phyloP scores from a whole-genome alignment of 306 rosid species.

The Senna tora region DNA sequence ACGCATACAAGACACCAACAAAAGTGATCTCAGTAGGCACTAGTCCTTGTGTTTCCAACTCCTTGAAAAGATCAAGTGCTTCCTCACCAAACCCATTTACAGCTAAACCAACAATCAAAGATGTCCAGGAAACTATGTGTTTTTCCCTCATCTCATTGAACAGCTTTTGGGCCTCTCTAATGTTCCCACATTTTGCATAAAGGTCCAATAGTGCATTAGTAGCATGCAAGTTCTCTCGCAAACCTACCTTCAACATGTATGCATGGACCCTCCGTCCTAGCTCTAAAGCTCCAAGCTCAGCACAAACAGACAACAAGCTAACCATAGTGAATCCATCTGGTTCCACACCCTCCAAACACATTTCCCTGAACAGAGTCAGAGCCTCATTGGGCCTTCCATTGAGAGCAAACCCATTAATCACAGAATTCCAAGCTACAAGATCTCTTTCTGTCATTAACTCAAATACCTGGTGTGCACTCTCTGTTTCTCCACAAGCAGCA shows the following conservation, averaged over 20 bases:
- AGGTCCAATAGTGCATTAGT: slow-evolving; percentile 52
- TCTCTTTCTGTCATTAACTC: slow-evolving; percentile 52
- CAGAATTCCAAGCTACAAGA: slow-evolving; percentile 65
- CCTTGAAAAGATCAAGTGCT: slow-evolving; percentile 54
- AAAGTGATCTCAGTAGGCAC: slow-evolving; percentile 58
- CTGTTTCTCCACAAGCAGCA: slow-evolving; percentile 54
- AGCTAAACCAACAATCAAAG: slow-evolving; percentile 64
- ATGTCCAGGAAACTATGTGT: slow-evolving; percentile 55
- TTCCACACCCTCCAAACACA: slow-evolving; percentile 47
- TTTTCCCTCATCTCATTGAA: slow-evolving; percentile 50
- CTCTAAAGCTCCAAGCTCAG: slow-evolving; percentile 61
- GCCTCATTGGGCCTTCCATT: slow-evolving; percentile 67
- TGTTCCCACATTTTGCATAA: slow-evolving; percentile 61
- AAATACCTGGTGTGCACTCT: slow-evolving; percentile 55
- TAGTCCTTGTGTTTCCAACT: slow-evolving; percentile 47
- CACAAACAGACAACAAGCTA: slow-evolving; percentile 60
- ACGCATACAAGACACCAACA: slow-evolving; percentile 67
- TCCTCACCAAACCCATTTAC: slow-evolving; percentile 67
- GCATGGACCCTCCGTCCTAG: slow-evolving; percentile 59
- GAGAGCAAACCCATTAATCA: slow-evolving; percentile 60
- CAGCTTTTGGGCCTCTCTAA: slow-evolving; percentile 46
- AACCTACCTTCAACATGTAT: slow-evolving; percentile 49
- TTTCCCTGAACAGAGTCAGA: slow-evolving; percentile 58
- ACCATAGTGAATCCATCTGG: slow-evolving; percentile 67
- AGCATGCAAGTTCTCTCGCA: slow-evolving; percentile 48